These are phyloP conservation scores for Kandelia obovata DNA, from an alignment of 345 rosid species.

Conservation along the genomic window DNA sequence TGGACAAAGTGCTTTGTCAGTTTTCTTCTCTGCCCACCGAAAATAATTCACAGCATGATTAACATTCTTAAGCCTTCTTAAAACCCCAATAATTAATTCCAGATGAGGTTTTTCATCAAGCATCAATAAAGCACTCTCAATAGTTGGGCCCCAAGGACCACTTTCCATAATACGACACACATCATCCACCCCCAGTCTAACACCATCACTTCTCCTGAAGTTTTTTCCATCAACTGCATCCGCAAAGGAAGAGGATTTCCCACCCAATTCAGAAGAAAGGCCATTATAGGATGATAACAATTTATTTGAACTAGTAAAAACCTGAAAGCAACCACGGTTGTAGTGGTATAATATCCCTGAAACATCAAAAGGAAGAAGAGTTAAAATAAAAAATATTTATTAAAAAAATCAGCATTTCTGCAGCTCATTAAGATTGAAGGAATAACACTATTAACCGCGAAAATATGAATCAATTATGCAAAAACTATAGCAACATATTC, in stretches of 20 bases:
- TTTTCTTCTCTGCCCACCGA: constrained; percentile 70
- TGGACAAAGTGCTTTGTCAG: constrained; percentile 50
- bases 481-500: too few species aligned
- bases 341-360: constrained; percentile 34
- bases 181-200: constrained; percentile 39
- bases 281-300: constrained; percentile 37
- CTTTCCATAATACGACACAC: constrained; percentile 55
- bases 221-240: constrained; percentile 32
- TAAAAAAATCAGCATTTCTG: too few species aligned
- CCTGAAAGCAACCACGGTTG: constrained; percentile 16
- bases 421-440: too few species aligned
- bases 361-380: constrained; percentile 3
- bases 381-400: too few species aligned
- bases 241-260: constrained; percentile 22
- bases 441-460: not conserved
- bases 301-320: constrained; percentile 25
- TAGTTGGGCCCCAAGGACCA: constrained; percentile 66
- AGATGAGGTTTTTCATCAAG: constrained; percentile 49
- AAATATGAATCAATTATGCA: not conserved
- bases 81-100: constrained; percentile 59
- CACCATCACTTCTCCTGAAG: constrained; percentile 32
- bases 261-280: constrained; percentile 25
- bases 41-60: constrained; percentile 58
- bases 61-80: constrained; percentile 62
- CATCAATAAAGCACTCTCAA: constrained; percentile 52